phyloP scores from a whole-genome alignment of 139 green algal genomes.

The Nannochloris sp. region DNA sequence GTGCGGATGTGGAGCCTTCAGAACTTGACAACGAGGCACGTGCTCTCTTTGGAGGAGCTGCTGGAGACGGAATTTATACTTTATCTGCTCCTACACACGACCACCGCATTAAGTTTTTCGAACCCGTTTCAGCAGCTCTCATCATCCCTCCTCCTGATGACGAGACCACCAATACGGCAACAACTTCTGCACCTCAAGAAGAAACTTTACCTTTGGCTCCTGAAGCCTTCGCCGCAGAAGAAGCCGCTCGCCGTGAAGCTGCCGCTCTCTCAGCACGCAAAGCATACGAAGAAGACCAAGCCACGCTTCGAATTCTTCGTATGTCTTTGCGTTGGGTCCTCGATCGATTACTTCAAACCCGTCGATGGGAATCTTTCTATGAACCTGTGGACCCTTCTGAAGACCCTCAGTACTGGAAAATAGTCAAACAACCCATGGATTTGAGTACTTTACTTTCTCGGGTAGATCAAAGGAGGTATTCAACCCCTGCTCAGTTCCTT shows the following conservation, averaged over 20 bases:
- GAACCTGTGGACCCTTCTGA: constrained; percentile 35
- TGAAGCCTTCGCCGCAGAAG: constrained; percentile 12
- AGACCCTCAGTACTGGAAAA: constrained; percentile 41
- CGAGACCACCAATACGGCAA: neutral
- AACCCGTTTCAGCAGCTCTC: constrained; percentile 10
- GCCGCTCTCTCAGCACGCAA: constrained; percentile 9
- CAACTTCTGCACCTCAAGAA: neutral
- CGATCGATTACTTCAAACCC: constrained; percentile 42
- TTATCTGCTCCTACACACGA: constrained; percentile 14
- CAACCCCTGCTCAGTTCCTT: constrained; percentile 50
- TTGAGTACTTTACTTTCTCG: constrained; percentile 58
- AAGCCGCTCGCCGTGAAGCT: neutral
- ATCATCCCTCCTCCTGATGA: constrained; percentile 17
- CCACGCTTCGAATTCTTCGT: constrained; percentile 49
- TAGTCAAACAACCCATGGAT: constrained; percentile 55
- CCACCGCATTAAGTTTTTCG: constrained; percentile 31
- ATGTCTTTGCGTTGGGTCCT: constrained; percentile 57
- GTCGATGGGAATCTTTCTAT: constrained; percentile 47
- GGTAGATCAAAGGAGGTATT: constrained; percentile 55
- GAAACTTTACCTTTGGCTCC: constrained; percentile 26
- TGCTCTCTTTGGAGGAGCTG: constrained; percentile 21
- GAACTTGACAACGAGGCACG: constrained; percentile 40
- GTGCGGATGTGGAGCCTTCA: constrained; percentile 35
- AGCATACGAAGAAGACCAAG: constrained; percentile 46
- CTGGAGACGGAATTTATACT: constrained; percentile 8